Evolutionary conservation across 2,329 filamentous ascomycete species (phyloP), one percentile per base, ranked within the genome.

Genomic region (Cephalotrichum gorgonifer): DNA sequence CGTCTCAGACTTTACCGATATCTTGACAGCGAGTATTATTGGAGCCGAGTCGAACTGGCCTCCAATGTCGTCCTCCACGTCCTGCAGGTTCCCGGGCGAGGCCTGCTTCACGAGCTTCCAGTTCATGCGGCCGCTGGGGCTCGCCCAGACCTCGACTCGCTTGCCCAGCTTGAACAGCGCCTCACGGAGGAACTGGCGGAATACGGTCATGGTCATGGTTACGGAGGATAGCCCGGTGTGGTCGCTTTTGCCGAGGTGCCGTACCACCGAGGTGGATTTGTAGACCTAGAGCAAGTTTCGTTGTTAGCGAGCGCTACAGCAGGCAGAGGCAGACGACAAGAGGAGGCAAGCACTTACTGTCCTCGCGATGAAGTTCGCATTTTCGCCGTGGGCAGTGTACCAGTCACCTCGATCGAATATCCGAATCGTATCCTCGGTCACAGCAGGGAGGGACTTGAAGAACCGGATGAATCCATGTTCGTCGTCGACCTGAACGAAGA

Each of bases 401-500:
- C 84, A 98, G 62, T 98, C 93, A 31, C 87, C 86, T 55, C 93
- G 82, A 60, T 97, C 90, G 62, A 97, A 97, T 52, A 98, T 85
- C 48, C 93, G 84, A 48, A 98, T 76, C 0, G 88, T 90, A 49
- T 86, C 85, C 35, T 81, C 76, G 57, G 81, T 79, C 48, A 81
- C 80, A 14, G 72, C 60, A 6, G 88, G 81, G 3, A 98, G 76
- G n/a, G 83, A 85, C 58, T 91, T 91, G 74, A 94, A 98, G 71
- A 89, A 95, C 57, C 85, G 88, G 70, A 97, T 96, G 74, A 98
- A 98, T 56, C 91, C 89, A 61, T 85, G 83, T 72, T 98, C 93
- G 63, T 98, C 93, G 61, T 98, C 94, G 63, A 97, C 88, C 86
- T 90, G 50, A 14, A 30, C 4, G 22, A 11, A 28, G 26, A 30